Percentiles rank a stretch among this genome's conserved stretches.
Evolutionary conservation across 805 yeast genomes (phyloP).

Genomic region (Candida ficus): DNA sequence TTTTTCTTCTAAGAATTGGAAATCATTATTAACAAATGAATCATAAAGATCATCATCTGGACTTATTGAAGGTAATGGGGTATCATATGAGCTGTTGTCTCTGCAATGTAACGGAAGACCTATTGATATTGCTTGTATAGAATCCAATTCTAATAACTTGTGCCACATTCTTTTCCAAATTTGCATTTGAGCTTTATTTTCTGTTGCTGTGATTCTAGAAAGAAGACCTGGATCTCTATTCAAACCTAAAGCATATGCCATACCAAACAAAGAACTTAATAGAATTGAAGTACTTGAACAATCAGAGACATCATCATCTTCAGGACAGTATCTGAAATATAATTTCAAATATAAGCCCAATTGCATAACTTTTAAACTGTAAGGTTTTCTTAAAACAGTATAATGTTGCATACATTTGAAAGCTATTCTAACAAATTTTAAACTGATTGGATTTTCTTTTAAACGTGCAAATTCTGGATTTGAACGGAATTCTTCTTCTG

Average conservation of each 20-base stretch:
- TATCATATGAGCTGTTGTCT: slow-evolving; percentile 18
- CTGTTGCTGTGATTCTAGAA: slow-evolving; percentile 5
- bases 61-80: slow-evolving; percentile 28
- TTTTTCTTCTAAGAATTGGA: slow-evolving; percentile 27
- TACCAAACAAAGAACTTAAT: slow-evolving; percentile 44
- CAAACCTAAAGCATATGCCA: slow-evolving; percentile 50
- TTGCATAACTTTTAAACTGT: slow-evolving; percentile 44
- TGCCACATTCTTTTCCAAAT: slow-evolving; percentile 25
- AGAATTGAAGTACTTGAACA: slow-evolving; percentile 44
- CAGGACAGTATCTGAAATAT: slow-evolving; percentile 46
- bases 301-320: slow-evolving; percentile 51
- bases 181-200: slow-evolving; percentile 11
- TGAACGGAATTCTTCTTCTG: slow-evolving; percentile 11
- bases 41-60: slow-evolving; percentile 34
- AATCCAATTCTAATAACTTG: slow-evolving; percentile 22
- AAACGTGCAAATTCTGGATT: slow-evolving; percentile 3
- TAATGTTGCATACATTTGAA: slow-evolving; percentile 45
- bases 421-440: slow-evolving; percentile 11
- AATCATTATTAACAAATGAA: slow-evolving; percentile 28
- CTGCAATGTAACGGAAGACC: slow-evolving; percentile 17
- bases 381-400: slow-evolving; percentile 40
- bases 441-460: slow-evolving; percentile 9
- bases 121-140: slow-evolving; percentile 8
- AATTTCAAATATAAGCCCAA: slow-evolving; percentile 43
- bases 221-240: slow-evolving; percentile 47